Base-by-base conservation (phyloP, 331 rosid species). In the Quercus lobata region DNA sequence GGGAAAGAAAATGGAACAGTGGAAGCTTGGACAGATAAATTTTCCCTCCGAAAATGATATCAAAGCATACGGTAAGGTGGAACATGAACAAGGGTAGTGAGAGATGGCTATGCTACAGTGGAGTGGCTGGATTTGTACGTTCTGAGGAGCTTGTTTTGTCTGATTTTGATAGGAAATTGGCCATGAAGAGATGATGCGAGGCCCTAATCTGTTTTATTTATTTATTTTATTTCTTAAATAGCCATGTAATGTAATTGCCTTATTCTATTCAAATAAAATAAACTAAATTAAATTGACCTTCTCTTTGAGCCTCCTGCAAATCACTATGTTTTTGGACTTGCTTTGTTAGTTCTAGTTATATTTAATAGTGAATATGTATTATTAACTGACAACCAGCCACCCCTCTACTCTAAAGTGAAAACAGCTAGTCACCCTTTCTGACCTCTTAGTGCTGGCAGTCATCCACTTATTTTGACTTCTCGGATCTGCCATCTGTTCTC, bases 71-170 rank as follows among this genome's bases (percentile, higher is more conserved):
- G 79, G 91, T 95, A 82, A 91, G 97, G 84, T 93, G 98, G 99
- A 95, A 93, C 86, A 88, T 86, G 96, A 95, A 93, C 86, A 76
- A 81, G 68, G 98, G 97, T 29, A 88, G 98, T 81, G 99, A 95
- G 82, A 91, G 82, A 88, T 93, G 99, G 99, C 54, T 93, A 86
- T 89, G 94, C 86, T 90, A 76, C 69, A 97, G 97, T 54, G 97
- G 97, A 68, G 99, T 94, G 5, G 88, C 89, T 37, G 97, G 99
- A 71, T 6, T 95, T 55, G 84, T 95, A 41, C 94, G 98, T 24
- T 95, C 96, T 80, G 91, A 91, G 75, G 89, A 90, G 84, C 86
- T 95, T 83, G 84, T 82, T 76, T 76, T 84, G 73, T 83, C 90
- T 12, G 61, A 84, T 5, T 11, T 66, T 1, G 92, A 95, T 58